phyloP scores from a whole-genome alignment of 192 early-diverging fungal species.

The Coemansia sp. region DNA sequence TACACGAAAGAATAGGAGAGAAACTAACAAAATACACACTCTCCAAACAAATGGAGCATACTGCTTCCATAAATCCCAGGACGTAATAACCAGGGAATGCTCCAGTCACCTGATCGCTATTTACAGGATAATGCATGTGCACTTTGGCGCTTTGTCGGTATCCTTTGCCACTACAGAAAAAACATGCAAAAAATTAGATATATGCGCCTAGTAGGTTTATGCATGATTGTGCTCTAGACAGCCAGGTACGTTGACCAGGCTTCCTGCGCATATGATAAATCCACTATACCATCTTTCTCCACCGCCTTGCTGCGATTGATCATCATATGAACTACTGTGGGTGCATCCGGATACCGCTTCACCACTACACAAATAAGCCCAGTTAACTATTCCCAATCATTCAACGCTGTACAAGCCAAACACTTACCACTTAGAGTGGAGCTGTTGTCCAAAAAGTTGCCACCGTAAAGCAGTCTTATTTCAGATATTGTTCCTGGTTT shows the following conservation, averaged over 20 bases:
- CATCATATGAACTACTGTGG: slow-evolving; percentile 23
- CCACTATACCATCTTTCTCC: slow-evolving; percentile 25
- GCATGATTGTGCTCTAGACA: slow-evolving; percentile 4
- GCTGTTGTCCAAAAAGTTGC: slow-evolving; percentile 43
- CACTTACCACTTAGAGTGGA: slow-evolving; percentile 30
- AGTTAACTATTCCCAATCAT: neutral
- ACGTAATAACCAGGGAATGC: neutral
- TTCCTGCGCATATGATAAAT: neutral
- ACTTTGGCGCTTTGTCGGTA: slow-evolving; percentile 38
- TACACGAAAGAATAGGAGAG: neutral
- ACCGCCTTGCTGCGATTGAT: slow-evolving; percentile 11
- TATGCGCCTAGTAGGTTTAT: neutral
- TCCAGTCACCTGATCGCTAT: slow-evolving; percentile 4
- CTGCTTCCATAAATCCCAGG: neutral
- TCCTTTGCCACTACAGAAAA: slow-evolving; percentile 42
- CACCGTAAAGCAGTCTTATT: slow-evolving; percentile 39
- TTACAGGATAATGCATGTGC: slow-evolving; percentile 48
- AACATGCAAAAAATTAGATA: neutral
- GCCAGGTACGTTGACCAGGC: neutral
- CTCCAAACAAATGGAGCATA: neutral
- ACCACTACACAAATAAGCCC: slow-evolving; percentile 12
- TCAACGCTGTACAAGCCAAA: too few species aligned
- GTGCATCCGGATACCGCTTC: slow-evolving; percentile 14
- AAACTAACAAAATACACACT: slow-evolving; percentile 6
- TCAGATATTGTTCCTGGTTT: slow-evolving; percentile 28